A percentile compares a stretch with the other conserved stretches of the same genome.
phyloP scores from a whole-genome alignment of 805 yeast genomes.

The Sugiyamaella lignohabitans region DNA sequence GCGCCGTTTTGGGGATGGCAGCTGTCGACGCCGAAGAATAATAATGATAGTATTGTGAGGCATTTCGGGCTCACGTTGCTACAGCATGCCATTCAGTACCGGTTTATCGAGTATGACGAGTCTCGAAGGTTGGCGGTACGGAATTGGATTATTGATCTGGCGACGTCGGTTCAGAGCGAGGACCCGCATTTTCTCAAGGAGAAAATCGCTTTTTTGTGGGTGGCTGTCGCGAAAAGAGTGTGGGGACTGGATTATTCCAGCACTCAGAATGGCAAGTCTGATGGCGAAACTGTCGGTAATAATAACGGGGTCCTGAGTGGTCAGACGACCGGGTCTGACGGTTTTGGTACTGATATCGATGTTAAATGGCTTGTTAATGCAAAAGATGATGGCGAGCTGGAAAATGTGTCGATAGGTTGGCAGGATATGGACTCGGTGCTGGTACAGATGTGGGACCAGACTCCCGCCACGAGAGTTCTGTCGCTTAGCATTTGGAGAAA shows the following conservation, averaged over 20 bases:
- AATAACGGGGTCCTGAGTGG: not conserved
- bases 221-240: constrained; percentile 75
- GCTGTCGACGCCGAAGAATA: constrained; percentile 58
- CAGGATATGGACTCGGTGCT: constrained; percentile 75
- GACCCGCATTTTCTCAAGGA: constrained; percentile 91
- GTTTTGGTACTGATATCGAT: not conserved
- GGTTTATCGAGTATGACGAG: constrained; percentile 49
- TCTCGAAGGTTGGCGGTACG: constrained; percentile 63
- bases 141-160: constrained; percentile 77
- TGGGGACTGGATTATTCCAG: constrained; percentile 59
- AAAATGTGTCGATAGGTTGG: constrained; percentile 51
- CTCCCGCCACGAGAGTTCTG: constrained; percentile 62
- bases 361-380: not conserved
- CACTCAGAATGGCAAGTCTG: not conserved
- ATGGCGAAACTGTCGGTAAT: constrained; percentile 11
- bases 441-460: constrained; percentile 64
- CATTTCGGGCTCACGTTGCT: constrained; percentile 84
- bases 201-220: constrained; percentile 87
- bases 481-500: constrained; percentile 74
- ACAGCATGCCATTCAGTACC: constrained; percentile 58
- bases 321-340: constrained; percentile 10
- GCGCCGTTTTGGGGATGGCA: constrained; percentile 92
- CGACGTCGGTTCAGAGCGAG: constrained; percentile 46
- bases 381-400: constrained; percentile 1
- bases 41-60: constrained; percentile 64